Evolutionary conservation across 108 stramenopile species (phyloP).

Genomic region (Aurantiochytrium sp.): DNA sequence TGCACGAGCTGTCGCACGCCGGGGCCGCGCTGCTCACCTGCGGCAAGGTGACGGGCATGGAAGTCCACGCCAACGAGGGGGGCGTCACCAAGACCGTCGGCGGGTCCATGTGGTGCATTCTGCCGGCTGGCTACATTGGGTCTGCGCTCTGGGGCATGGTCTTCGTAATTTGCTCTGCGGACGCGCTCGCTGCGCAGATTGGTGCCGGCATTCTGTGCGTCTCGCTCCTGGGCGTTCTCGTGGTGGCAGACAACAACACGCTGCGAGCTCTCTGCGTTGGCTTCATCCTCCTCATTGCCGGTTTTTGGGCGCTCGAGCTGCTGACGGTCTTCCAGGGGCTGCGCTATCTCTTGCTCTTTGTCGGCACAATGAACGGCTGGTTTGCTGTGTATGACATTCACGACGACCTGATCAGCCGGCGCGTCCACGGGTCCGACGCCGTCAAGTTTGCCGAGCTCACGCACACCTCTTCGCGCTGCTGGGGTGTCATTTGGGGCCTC

Average conservation of each 20-base stretch:
- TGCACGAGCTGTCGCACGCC: background rate
- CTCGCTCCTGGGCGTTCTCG: background rate
- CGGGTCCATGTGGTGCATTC: background rate
- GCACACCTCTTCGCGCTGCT: background rate
- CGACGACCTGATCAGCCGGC: constrained; percentile 7
- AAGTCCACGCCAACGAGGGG: background rate
- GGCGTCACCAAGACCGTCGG: constrained; percentile 6
- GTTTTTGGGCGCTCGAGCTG: background rate
- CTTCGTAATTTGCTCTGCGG: background rate
- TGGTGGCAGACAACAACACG: background rate
- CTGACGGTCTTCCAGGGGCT: background rate
- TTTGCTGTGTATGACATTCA: background rate
- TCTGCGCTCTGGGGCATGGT: background rate
- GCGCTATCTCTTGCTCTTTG: constrained; percentile 16
- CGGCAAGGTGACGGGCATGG: background rate
- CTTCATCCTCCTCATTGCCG: background rate
- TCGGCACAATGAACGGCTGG: background rate
- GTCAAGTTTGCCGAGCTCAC: background rate
- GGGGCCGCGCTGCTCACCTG: background rate
- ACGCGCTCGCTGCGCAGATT: background rate
- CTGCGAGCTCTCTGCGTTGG: background rate
- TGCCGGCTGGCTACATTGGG: constrained; percentile 19
- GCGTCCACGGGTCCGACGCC: background rate
- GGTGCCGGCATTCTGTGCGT: background rate
- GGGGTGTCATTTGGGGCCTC: background rate